Percentiles rank a stretch among this genome's conserved stretches.
Conservation (phyloP, 2,329 filamentous ascomycete genomes). For the Talaromyces funiculosus region DNA sequence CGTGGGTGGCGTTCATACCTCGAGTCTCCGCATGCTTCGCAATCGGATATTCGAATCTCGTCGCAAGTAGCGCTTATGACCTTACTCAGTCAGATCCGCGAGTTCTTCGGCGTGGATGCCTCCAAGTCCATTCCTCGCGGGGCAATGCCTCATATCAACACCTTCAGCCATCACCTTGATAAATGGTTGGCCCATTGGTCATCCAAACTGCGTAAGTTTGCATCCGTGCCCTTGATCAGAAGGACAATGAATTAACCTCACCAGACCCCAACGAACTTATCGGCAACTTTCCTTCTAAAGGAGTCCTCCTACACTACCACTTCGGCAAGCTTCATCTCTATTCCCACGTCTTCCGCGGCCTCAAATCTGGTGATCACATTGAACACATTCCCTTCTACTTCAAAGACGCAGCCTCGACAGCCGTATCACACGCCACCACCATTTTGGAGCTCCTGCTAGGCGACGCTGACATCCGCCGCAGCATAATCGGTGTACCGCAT, state of each 20-base stretch:
- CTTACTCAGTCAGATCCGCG: constrained; percentile 12
- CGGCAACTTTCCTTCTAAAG: constrained; percentile 44
- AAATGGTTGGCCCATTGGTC: constrained; percentile 15
- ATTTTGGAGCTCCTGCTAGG: constrained; percentile 37
- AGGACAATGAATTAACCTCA: background rate
- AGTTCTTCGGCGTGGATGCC: constrained; percentile 14
- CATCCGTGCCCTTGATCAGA: background rate
- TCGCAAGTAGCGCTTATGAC: constrained; percentile 15
- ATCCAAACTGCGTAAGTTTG: constrained; percentile 8
- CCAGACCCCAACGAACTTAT: constrained; percentile 20
- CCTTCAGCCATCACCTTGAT: constrained; percentile 14
- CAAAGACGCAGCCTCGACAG: constrained; percentile 22
- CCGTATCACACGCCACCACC: constrained; percentile 30
- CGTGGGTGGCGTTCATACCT: constrained; percentile 14
- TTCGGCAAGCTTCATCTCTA: constrained; percentile 46
- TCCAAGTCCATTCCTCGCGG: constrained; percentile 13
- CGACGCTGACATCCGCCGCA: constrained; percentile 32
- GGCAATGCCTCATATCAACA: constrained; percentile 14
- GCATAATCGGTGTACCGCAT: constrained; percentile 36
- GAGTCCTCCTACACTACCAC: constrained; percentile 43
- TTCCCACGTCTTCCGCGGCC: constrained; percentile 43
- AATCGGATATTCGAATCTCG: constrained; percentile 12
- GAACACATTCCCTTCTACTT: constrained; percentile 32
- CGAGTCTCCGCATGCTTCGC: constrained; percentile 13
- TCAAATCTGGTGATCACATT: constrained; percentile 22